These are phyloP conservation scores for Neurospora discreta DNA, from an alignment of 495 filamentous ascomycete genomes.

Conservation along the genomic window DNA sequence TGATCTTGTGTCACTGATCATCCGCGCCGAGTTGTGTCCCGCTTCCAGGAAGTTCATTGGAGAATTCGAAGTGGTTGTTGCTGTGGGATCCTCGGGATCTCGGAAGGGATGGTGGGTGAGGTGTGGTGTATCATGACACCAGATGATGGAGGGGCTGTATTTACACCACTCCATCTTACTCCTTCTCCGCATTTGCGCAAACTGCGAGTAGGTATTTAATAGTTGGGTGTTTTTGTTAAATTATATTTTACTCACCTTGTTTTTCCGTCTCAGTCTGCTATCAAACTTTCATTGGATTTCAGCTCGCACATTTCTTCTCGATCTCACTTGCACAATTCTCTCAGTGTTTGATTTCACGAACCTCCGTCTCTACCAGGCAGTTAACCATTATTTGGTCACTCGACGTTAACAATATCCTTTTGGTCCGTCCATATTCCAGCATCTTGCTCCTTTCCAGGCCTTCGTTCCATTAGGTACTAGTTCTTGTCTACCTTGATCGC, in stretches of 20 bases:
- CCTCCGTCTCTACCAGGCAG: not conserved
- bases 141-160: not conserved
- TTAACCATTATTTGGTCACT: not conserved
- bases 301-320: not conserved
- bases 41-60: conserved; percentile 14
- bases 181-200: conserved; percentile 27
- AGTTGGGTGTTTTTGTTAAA: not conserved
- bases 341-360: not conserved
- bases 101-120: conserved; percentile 1
- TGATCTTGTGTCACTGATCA: conserved; percentile 4
- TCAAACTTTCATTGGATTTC: not conserved
- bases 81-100: conserved; percentile 1
- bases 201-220: conserved; percentile 12
- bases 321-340: not conserved
- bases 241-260: not conserved
- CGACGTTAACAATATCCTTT: not conserved
- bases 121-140: conserved; percentile 2
- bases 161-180: not conserved
- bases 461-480: not conserved
- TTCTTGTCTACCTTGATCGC: not conserved
- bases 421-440: not conserved
- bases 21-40: conserved; percentile 6
- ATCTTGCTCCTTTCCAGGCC: not conserved
- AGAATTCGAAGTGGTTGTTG: conserved; percentile 7
- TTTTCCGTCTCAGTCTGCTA: not conserved